Base-by-base conservation (phyloP, 2,329 filamentous ascomycete species). In the Pleoardoris graminearum region DNA sequence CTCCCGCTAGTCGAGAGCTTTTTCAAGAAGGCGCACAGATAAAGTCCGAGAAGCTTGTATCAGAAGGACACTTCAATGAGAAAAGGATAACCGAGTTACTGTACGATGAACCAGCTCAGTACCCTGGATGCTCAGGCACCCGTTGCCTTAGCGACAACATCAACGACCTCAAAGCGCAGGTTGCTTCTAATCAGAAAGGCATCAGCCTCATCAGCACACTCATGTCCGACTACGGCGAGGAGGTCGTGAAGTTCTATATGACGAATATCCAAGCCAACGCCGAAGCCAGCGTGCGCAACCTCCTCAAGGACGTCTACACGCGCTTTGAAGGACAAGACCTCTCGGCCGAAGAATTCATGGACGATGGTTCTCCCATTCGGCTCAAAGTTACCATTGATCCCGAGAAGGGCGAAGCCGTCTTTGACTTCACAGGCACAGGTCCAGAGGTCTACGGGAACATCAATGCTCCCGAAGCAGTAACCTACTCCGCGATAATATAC, bases 401-500 rank as follows among this genome's bases (percentile, higher is more conserved):
- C 0, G 80, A 85, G 0, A 85, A 88, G 36, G 90, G 89, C 14
- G 87, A 89, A 55, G 90, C 90, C 0, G 76, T 88, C 0, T 95
- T 94, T 65, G 85, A 94, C 72, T 89, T 94, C 69, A 80, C 78
- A 0, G 90, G 90, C 17, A 94, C 90, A 0, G 90, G 90, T 0
- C 85, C 87, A 0, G 88, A 94, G 72, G 87, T 91, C 1, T 90
- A 90, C 62, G 88, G 80, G 37, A 92, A 91, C 62, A 87, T 87
- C 72, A 94, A 94, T 65, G 89, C 90, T 0, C 90, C 90, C 0
- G 83, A 90, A 72, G 90, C 90, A 3, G 88, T 94, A 42, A 92
- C 89, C 0, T 91, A 89, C 74, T 88, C 84, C 30, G 90, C 89
- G 44, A 92, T 94, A 66, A 93, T 94, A 67, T 95, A 95, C 79